Evolutionary conservation across 331 rosid species (phyloP).

Genomic region (Rosa hybrid): DNA sequence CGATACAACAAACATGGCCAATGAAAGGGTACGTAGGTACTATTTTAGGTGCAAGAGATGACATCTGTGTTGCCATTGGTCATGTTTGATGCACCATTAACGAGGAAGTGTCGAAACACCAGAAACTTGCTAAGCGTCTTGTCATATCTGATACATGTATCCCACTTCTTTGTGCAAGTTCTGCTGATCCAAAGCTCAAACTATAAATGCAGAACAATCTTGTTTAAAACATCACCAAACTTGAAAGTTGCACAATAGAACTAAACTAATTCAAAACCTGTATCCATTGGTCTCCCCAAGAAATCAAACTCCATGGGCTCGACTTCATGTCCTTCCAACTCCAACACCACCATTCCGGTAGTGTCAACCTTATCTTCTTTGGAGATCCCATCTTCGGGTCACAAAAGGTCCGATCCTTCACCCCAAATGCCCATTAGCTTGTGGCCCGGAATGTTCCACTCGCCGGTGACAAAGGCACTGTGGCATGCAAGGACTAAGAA

Average conservation of each 20-base stretch:
- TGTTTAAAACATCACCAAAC: not conserved
- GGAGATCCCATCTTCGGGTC: too few species aligned
- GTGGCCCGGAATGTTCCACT: constrained; percentile 92
- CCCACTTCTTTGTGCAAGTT: not conserved
- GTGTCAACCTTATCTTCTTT: constrained; percentile 38
- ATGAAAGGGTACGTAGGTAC: too few species aligned
- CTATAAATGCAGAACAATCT: too few species aligned
- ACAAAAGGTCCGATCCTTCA: not conserved
- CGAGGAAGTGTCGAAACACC: not conserved
- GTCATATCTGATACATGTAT: not conserved
- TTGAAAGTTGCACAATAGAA: not conserved
- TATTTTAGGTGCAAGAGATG: not conserved
- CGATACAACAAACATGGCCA: not conserved
- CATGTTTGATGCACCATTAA: not conserved
- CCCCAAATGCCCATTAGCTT: constrained; percentile 52
- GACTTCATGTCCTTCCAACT: constrained; percentile 30
- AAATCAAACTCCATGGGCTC: constrained; percentile 44
- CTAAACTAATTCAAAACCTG: not conserved
- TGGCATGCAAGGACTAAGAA: constrained; percentile 70
- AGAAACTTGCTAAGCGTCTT: not conserved
- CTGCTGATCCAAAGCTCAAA: not conserved
- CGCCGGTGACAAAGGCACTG: constrained; percentile 79
- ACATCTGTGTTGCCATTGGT: not conserved
- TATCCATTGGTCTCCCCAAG: too few species aligned
- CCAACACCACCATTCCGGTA: constrained; percentile 51